These are phyloP conservation scores for Tilletia indica DNA, from an alignment of 1,284 basidiomycete species.

Conservation along the genomic window DNA sequence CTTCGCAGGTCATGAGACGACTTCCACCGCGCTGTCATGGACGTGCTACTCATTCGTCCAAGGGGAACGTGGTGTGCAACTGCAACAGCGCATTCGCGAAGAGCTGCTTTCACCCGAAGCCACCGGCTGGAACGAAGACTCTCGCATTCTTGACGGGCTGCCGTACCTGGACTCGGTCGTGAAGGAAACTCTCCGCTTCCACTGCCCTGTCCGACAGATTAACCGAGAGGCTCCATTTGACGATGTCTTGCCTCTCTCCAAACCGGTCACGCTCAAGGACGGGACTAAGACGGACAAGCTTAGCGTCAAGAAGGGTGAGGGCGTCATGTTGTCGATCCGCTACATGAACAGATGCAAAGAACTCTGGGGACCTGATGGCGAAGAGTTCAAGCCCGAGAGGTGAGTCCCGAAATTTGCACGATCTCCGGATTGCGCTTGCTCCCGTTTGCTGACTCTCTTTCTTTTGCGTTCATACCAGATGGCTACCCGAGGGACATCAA, in stretches of 20 bases:
- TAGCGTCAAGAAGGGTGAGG: constrained; percentile 33
- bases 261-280: constrained; percentile 30
- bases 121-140: constrained; percentile 22
- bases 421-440: too few relatives aligned
- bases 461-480: neutral
- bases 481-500: constrained; percentile 4
- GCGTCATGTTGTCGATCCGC: constrained; percentile 41
- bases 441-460: too few relatives aligned
- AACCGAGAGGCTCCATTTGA: constrained; percentile 32
- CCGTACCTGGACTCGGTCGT: constrained; percentile 42
- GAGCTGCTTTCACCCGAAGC: constrained; percentile 19
- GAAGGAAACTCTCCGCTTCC: constrained; percentile 42
- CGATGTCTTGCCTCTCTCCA: constrained; percentile 40
- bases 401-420: constrained; percentile 20
- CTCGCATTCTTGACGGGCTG: constrained; percentile 28
- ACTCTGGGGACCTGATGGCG: constrained; percentile 43
- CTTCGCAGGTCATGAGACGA: constrained; percentile 77
- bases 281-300: constrained; percentile 33
- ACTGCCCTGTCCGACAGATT: constrained; percentile 42
- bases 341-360: constrained; percentile 35
- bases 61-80: constrained; percentile 58
- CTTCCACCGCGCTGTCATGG: constrained; percentile 75
- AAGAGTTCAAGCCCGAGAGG: constrained; percentile 42
- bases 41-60: constrained; percentile 69
- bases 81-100: constrained; percentile 60